A percentile compares a stretch with the other conserved stretches of the same genome.
phyloP scores from a whole-genome alignment of 2,329 filamentous ascomycete species.

The Aspergillus fumigatiaffinis region DNA sequence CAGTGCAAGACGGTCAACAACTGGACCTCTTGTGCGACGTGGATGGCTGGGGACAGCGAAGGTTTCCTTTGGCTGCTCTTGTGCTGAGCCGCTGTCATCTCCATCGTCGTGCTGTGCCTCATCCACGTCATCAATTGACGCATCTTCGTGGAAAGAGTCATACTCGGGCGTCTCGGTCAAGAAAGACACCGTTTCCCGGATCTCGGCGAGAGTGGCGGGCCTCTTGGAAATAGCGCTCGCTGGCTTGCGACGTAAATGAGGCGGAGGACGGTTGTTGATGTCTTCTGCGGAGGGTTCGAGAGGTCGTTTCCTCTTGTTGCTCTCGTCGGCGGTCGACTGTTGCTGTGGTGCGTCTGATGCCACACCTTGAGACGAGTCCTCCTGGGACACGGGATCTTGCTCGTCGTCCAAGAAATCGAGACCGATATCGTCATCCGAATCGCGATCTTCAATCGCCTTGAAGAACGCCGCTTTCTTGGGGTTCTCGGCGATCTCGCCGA shows the following conservation, averaged over 20 bases:
- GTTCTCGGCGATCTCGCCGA: slow-evolving; percentile 85
- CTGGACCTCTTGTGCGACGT: slow-evolving; percentile 37
- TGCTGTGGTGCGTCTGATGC: slow-evolving; percentile 14
- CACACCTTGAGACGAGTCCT: slow-evolving; percentile 25
- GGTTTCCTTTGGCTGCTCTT: slow-evolving; percentile 14
- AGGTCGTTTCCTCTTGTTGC: slow-evolving; percentile 40
- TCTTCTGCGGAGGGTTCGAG: slow-evolving; percentile 39
- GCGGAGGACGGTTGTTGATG: slow-evolving; percentile 51
- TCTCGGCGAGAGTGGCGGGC: slow-evolving; percentile 71
- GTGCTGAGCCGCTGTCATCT: slow-evolving; percentile 21
- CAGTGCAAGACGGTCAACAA: slow-evolving; percentile 44
- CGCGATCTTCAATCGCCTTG: slow-evolving; percentile 79
- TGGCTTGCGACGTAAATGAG: slow-evolving; percentile 59
- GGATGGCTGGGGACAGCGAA: slow-evolving; percentile 31
- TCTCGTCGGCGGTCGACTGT: slow-evolving; percentile 16
- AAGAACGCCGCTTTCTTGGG: slow-evolving; percentile 89
- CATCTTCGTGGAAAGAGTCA: slow-evolving; percentile 53
- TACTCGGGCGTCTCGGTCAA: slow-evolving; percentile 67
- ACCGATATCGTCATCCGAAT: slow-evolving; percentile 66
- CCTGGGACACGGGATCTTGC: slow-evolving; percentile 39
- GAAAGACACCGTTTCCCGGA: slow-evolving; percentile 77
- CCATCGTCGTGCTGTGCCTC: slow-evolving; percentile 44
- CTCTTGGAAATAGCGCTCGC: slow-evolving; percentile 55
- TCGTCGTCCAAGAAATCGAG: slow-evolving; percentile 64
- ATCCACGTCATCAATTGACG: slow-evolving; percentile 47